A percentile compares a stretch with the other conserved stretches of the same genome.
phyloP scores from a whole-genome alignment of 345 rosid species.

The Acer campestre region DNA sequence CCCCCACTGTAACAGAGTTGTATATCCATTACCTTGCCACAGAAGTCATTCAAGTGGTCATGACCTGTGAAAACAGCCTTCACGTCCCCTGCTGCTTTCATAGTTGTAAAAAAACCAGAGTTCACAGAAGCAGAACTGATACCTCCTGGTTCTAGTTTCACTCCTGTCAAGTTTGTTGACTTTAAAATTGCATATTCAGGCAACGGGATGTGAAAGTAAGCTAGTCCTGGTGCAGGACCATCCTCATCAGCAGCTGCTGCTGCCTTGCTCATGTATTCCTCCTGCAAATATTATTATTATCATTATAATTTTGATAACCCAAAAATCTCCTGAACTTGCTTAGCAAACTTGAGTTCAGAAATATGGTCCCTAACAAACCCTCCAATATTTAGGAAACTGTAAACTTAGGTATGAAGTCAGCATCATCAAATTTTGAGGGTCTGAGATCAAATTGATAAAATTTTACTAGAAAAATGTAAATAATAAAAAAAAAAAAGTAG shows the following conservation, averaged over 20 bases:
- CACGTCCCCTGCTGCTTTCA: conserved; percentile 78
- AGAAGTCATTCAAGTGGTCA: conserved; percentile 88
- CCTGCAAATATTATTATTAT: conserved; percentile 36
- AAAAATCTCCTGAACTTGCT: too few species aligned
- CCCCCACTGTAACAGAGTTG: conserved; percentile 93
- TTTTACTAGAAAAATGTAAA: too few species aligned
- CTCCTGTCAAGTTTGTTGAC: conserved; percentile 65
- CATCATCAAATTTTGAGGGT: too few species aligned
- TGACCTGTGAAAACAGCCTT: conserved; percentile 90
- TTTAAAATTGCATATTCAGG: conserved; percentile 67
- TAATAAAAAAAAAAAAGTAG: too few species aligned
- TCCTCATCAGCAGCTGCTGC: conserved; percentile 35
- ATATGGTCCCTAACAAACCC: too few species aligned
- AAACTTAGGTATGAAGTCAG: too few species aligned
- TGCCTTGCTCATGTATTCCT: conserved; percentile 56
- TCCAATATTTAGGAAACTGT: too few species aligned
- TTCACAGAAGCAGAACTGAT: conserved; percentile 70
- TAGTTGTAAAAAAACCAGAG: conserved; percentile 84
- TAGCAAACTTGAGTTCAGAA: too few species aligned
- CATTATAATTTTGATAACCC: neutral
- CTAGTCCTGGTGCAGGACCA: conserved; percentile 77
- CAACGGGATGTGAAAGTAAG: conserved; percentile 83
- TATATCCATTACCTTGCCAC: conserved; percentile 60
- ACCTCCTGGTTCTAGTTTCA: conserved; percentile 48
- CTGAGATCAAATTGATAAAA: too few species aligned